Conservation (phyloP, 2,329 filamentous ascomycete species). For the Fusarium burgessii region DNA sequence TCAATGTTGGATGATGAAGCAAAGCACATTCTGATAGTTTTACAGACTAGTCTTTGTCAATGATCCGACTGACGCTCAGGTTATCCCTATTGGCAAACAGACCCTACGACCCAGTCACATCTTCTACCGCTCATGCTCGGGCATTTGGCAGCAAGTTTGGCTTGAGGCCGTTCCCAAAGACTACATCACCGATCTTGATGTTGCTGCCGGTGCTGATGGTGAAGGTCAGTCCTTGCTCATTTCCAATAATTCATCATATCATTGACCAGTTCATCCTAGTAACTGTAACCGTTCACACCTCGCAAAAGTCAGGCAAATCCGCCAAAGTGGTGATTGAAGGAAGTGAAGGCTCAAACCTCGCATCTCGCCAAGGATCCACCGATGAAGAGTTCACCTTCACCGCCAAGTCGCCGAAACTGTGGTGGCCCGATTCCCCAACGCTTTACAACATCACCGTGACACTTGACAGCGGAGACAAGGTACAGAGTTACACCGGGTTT, state of each 20-base stretch:
- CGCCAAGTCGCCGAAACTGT: constrained; percentile 67
- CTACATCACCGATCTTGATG: constrained; percentile 69
- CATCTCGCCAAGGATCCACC: constrained; percentile 47
- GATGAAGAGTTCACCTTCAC: constrained; percentile 66
- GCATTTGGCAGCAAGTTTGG: constrained; percentile 82
- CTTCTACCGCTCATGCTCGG: constrained; percentile 78
- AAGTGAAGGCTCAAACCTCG: constrained; percentile 4
- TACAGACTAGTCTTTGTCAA: constrained; percentile 65
- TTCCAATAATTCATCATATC: rapidly evolving
- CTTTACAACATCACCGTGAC: constrained; percentile 74
- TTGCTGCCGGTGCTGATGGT: constrained; percentile 62
- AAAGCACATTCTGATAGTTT: not conserved
- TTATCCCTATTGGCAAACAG: constrained; percentile 77
- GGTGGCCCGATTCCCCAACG: constrained; percentile 72
- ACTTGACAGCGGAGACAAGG: constrained; percentile 59
- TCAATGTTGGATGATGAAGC: rapidly evolving
- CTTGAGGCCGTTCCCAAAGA: constrained; percentile 70
- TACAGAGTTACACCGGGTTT: constrained; percentile 77
- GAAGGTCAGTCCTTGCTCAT: not conserved
- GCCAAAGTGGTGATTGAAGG: not conserved
- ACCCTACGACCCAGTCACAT: constrained; percentile 69
- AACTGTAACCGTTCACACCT: constrained; percentile 8
- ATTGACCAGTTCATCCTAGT: not conserved
- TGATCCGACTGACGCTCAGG: constrained; percentile 72
- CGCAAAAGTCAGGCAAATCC: not conserved